Evolutionary conservation across 768 basidiomycete genomes (phyloP), one percentile per base, ranked within the genome.

Genomic region (Leucocoprinus leucothites): DNA sequence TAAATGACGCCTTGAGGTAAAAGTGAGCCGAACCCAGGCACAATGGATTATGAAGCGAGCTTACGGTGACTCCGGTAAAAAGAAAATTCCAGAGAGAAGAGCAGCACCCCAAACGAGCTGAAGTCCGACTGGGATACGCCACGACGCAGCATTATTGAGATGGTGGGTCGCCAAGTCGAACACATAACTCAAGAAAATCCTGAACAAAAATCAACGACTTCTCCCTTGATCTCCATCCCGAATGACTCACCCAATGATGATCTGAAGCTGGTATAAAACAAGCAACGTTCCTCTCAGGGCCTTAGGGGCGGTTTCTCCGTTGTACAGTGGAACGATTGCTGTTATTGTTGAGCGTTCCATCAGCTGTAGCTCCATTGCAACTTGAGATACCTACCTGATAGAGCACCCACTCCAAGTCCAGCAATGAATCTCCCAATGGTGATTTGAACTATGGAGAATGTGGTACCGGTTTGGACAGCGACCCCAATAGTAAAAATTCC

Each of bases 301-400:
- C 63, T 89, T 89, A 0, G 89, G 89, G 0, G 88, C 81, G 0
- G 87, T 86, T 69, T 91, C 89, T 36, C 89, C 88, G 59, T 87
- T 89, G 66, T 90, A 91, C 6, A 91, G 31, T 9, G 59, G 9
- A 67, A 70, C 5, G 65, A 67, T 57, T 63, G 24, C 51, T 53
- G 16, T 21, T 3, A 18, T 7, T 7, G 21, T 14, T 25, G 11
- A 14, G 9, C 16, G 24, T 16, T 40, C 24, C 38, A 3, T 51
- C 5, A 18, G 40, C 28, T 40, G 25, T 3, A 11, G n/a, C 38
- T 3, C 22, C 3, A 45, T 25, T 14, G 34, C 8, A 48, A 59
- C 24, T 26, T 22, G n/a, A 44, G 56, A 69, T n/a, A 61, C 28
- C 9, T 7, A 84, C 85, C 84, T 57, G 81, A 90, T 47, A 90